Evolutionary conservation across 805 yeast genomes (phyloP).

Genomic region (Cyberlindnera xishuangbannaensis): DNA sequence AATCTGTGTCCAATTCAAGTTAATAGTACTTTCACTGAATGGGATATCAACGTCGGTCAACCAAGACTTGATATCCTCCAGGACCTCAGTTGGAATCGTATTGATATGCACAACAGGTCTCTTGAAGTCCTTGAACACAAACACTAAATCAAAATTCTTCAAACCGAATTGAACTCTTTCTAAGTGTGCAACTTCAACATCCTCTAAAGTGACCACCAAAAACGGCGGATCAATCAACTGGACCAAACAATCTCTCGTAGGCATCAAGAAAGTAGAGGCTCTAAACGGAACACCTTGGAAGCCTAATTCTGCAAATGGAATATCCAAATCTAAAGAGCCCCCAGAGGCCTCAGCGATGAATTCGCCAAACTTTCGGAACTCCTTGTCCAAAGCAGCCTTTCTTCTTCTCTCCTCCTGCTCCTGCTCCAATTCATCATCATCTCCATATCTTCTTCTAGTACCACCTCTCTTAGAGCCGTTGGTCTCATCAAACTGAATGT

Average conservation of each 20-base stretch:
- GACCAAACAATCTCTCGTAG: slow-evolving; percentile 93
- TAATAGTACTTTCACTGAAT: slow-evolving; percentile 88
- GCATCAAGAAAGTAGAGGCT: slow-evolving; percentile 91
- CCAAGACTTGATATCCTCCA: slow-evolving; percentile 95
- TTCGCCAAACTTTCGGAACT: slow-evolving; percentile 85
- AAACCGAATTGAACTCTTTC: slow-evolving; percentile 97
- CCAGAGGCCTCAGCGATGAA: slow-evolving; percentile 82
- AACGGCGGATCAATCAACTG: slow-evolving; percentile 95
- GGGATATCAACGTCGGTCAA: slow-evolving; percentile 97
- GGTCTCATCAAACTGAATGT: slow-evolving; percentile 93
- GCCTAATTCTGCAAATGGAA: slow-evolving; percentile 93
- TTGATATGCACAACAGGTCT: slow-evolving; percentile 88
- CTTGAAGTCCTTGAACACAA: slow-evolving; percentile 86
- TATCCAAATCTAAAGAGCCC: slow-evolving; percentile 81
- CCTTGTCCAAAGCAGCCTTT: slow-evolving; percentile 85
- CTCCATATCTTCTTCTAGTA: slow-evolving; percentile 72
- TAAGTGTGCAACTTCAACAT: slow-evolving; percentile 89
- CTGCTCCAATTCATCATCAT: slow-evolving; percentile 96
- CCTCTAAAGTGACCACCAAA: slow-evolving; percentile 82
- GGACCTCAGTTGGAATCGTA: slow-evolving; percentile 86
- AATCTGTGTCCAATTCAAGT: slow-evolving; percentile 91
- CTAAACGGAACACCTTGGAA: slow-evolving; percentile 97
- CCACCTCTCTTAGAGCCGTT: slow-evolving; percentile 79
- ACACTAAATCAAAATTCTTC: slow-evolving; percentile 94
- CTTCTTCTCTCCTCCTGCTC: slow-evolving; percentile 97